Percentiles rank a stretch among this genome's conserved stretches.
phyloP scores from a whole-genome alignment of 768 basidiomycete genomes.

The Gautieria morchelliformis region DNA sequence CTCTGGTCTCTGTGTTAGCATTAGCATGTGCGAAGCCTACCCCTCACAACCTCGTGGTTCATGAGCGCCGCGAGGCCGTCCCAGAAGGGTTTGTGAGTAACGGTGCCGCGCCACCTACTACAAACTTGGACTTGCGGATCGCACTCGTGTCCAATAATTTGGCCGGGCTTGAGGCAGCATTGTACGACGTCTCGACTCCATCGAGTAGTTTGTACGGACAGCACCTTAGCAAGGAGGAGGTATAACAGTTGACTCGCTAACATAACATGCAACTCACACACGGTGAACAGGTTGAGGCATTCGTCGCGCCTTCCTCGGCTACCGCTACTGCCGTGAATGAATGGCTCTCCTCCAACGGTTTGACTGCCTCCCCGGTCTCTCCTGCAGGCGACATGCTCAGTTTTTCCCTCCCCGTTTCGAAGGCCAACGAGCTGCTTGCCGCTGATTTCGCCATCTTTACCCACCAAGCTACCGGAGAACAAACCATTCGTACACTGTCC shows the following conservation, averaged over 20 bases:
- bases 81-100: conserved; percentile 21
- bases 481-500: conserved; percentile 20
- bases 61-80: conserved; percentile 17
- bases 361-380: conserved; percentile 15
- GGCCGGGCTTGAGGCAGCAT: conserved; percentile 25
- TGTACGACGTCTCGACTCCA: conserved; percentile 30
- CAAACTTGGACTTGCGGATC: conserved; percentile 27
- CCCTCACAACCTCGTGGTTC: conserved; percentile 14
- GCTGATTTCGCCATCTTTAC: conserved; percentile 19
- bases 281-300: conserved; percentile 16
- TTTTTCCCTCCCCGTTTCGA: conserved; percentile 17
- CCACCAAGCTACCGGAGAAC: conserved; percentile 16
- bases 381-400: conserved; percentile 21
- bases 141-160: conserved; percentile 27
- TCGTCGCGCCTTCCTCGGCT: conserved; percentile 16
- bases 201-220: conserved; percentile 26
- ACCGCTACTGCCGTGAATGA: conserved; percentile 17
- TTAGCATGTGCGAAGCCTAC: not conserved
- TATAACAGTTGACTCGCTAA: conserved; percentile 9
- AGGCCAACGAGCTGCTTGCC: conserved; percentile 21
- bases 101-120: conserved; percentile 21
- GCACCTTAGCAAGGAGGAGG: conserved; percentile 29
- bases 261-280: not conserved
- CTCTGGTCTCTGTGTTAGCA: conserved; percentile 4
- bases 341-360: conserved; percentile 17